Base-by-base conservation (phyloP, 75 land plant genomes). In the Picea sitchensis region DNA sequence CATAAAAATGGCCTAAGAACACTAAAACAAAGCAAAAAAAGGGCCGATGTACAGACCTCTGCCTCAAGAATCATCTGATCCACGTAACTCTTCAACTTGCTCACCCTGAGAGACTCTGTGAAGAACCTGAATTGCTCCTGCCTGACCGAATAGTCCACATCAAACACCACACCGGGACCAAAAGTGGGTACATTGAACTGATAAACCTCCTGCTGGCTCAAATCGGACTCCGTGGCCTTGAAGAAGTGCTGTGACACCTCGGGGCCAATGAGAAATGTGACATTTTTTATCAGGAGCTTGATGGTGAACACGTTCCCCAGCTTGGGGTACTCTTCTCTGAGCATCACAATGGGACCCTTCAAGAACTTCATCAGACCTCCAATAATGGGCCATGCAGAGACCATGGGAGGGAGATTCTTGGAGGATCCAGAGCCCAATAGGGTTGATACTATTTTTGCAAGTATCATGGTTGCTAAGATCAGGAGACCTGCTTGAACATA, bases 171-270 rank as follows among this genome's bases (percentile, higher is more conserved):
- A 2, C 98, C 99, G 2, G 98, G 99, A 11, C 99, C 99, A 81
- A 97, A 97, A 8, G 99, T 97, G 5, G 99, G 99, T 77, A 97
- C 99, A 84, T 97, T 97, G 88, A 95, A 97, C 84, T 94, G 95
- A 83, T 97, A 97, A 20, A 96, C 99, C 82, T 97, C 99, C 75
- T 92, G 92, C 88, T 97, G 99, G 86, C 99, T 97, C 63, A 97
- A 81, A 67, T 97, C 98, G 2, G 94, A 14, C 82, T 97, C 99
- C 11, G 95, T 81, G 6, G 99, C 99, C 88, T 97, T 97, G 84
- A 93, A 97, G 90, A 97, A 97, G 83, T 95, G 94, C 3, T 91
- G 87, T 1, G 95, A 92, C 3, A 94, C 99, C 83, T 97, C 98
- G 4, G 98, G 99, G 0, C 98, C 98, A 31, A 97, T 82, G 62